Evolutionary conservation across 352 stramenopile species (phyloP).

Genomic region (Globisporangium nodosum): DNA sequence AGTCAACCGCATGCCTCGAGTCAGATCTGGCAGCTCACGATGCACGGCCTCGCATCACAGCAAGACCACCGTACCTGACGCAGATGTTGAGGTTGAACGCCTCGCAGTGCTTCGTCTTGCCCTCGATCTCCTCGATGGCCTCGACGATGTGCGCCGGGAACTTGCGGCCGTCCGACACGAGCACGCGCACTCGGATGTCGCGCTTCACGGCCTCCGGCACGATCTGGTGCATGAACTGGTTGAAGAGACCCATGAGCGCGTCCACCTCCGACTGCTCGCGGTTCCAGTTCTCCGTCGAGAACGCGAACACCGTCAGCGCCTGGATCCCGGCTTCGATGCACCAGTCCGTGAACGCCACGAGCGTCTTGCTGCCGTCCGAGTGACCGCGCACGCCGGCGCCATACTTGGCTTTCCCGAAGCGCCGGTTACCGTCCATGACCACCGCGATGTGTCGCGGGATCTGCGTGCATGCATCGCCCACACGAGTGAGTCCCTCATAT

Average conservation of each 20-base stretch:
- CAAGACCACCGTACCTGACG: conserved; percentile 42
- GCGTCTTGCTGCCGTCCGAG: conserved; percentile 92
- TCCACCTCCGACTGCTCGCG: conserved; percentile 85
- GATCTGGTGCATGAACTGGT: conserved; percentile 93
- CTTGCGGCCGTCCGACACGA: conserved; percentile 77
- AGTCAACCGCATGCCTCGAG: conserved; percentile 12
- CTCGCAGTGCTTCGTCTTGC: conserved; percentile 81
- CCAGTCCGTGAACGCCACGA: conserved; percentile 96
- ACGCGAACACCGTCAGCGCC: conserved; percentile 93
- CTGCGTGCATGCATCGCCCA: conserved; percentile 7
- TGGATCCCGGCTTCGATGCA: conserved; percentile 90
- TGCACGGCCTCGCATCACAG: not conserved
- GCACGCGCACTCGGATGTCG: conserved; percentile 88
- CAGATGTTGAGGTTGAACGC: conserved; percentile 83
- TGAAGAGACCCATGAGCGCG: conserved; percentile 92
- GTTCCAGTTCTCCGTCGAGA: conserved; percentile 96
- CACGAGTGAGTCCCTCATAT: not conserved
- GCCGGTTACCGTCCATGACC: conserved; percentile 96
- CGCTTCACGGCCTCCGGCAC: conserved; percentile 88
- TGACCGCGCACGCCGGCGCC: conserved; percentile 84
- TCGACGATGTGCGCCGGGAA: conserved; percentile 62
- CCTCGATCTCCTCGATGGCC: conserved; percentile 79
- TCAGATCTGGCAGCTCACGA: not conserved
- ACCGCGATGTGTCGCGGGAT: conserved; percentile 90
- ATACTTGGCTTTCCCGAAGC: conserved; percentile 88